Evolutionary conservation across 352 stramenopile genomes (phyloP).

Genomic region (Phytopythium cucurbitacearum): DNA sequence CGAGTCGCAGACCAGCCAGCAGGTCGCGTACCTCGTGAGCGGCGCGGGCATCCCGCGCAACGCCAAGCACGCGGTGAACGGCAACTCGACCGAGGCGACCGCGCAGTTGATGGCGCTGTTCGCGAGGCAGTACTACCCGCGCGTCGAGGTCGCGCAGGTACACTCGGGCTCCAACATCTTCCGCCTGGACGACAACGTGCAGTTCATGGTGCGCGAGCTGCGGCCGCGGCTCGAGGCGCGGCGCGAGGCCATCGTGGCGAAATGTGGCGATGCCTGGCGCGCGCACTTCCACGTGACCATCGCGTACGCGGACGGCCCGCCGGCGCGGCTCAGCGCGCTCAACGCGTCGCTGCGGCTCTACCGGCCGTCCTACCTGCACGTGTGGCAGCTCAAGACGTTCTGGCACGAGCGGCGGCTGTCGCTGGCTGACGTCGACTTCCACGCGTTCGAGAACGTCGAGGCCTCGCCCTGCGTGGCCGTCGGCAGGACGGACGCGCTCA

Average conservation of each 20-base stretch:
- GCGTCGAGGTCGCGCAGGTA: conserved; percentile 92
- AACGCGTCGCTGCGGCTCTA: conserved; percentile 95
- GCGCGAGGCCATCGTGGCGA: conserved; percentile 89
- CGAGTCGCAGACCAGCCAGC: conserved; percentile 72
- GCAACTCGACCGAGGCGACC: conserved; percentile 95
- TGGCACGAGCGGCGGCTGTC: conserved; percentile 96
- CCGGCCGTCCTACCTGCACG: conserved; percentile 94
- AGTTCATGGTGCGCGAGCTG: conserved; percentile 95
- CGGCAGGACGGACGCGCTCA: conserved; percentile 75
- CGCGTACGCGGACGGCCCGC: conserved; percentile 95
- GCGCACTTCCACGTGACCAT: conserved; percentile 95
- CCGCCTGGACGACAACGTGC: conserved; percentile 94
- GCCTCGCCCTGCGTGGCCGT: conserved; percentile 89
- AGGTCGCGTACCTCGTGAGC: conserved; percentile 95
- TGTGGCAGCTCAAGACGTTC: conserved; percentile 99
- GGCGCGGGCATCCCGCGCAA: conserved; percentile 95
- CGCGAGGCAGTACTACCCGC: conserved; percentile 88
- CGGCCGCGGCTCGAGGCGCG: conserved; percentile 93
- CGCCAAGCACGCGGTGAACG: conserved; percentile 83
- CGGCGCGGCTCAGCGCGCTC: conserved; percentile 93
- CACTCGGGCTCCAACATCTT: conserved; percentile 97
- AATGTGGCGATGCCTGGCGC: conserved; percentile 91
- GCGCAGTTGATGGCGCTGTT: conserved; percentile 92
- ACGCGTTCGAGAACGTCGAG: conserved; percentile 97
- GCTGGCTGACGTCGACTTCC: conserved; percentile 95